Base-by-base conservation (phyloP, 2,329 filamentous ascomycete genomes). In the Waltergamsia citrina region DNA sequence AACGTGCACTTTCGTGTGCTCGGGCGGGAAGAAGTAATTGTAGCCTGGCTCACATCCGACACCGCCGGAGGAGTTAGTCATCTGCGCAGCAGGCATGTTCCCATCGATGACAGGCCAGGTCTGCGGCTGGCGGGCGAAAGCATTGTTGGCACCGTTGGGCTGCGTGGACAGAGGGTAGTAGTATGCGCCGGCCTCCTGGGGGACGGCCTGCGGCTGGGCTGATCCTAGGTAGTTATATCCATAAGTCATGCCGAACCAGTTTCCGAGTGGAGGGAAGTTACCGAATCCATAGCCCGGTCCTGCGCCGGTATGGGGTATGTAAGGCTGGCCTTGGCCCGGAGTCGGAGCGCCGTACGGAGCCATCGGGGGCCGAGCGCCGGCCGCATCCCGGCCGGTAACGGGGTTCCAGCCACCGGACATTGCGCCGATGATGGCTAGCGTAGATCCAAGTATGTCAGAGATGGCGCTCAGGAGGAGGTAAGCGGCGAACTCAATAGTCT, bases 21-120 rank as follows among this genome's bases (percentile, higher is more conserved):
- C 62, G 0, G 56, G 45, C 0, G 71, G 65, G 53, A 78, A 79
- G 46, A 78, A 67, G 52, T 77, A 75, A 54, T 75, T 74, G 57
- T 77, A 80, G 3, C 74, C 76, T 0, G 70, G 71, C 44, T 78
- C 74, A 39, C 69, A 69, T 26, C 74, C 71, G 2, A 67, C 60
- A 16, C 72, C 72, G 29, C 74, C 71, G 0, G 69, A 70, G 0
- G 66, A 63, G 53, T 78, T 76, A 30, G 61, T 63, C 54, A 79
- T 57, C 41, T 73, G 67, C 19, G 66, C 60, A 0, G 70, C 69
- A 0, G 71, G 69, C 39, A 70, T 64, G 3, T 58, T 51, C 0
- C 54, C 39, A 42, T 69, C 60, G 37, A 67, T 57, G 7, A 45
- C 45, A 0, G 71, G 67, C 15, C 57, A 56, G 0, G 60, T 48